Evolutionary conservation across 352 stramenopile genomes (phyloP).

Genomic region (Pythium guiyangense): DNA sequence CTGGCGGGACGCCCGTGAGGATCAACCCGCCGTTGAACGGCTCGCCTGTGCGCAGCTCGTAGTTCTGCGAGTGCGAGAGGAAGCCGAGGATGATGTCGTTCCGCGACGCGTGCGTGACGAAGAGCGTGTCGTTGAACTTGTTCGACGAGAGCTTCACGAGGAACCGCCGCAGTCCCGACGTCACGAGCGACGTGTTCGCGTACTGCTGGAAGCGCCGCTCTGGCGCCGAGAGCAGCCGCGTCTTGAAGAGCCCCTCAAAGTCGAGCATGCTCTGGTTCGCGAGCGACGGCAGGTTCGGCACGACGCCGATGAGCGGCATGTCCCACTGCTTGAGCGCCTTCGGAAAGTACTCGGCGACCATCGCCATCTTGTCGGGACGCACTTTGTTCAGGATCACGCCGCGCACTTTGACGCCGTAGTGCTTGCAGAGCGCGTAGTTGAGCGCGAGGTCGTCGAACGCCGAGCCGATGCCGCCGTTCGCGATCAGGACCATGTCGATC

Average conservation of each 20-base stretch:
- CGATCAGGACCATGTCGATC: constrained; percentile 93
- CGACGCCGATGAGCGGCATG: constrained; percentile 77
- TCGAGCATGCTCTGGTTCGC: constrained; percentile 84
- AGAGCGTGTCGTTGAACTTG: constrained; percentile 76
- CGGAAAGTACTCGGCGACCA: constrained; percentile 85
- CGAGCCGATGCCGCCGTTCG: constrained; percentile 94
- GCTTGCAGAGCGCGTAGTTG: constrained; percentile 91
- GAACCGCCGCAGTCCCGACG: constrained; percentile 79
- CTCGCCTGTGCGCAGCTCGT: constrained; percentile 54
- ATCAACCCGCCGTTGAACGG: constrained; percentile 87
- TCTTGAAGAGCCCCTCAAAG: constrained; percentile 86
- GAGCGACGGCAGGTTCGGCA: constrained; percentile 76
- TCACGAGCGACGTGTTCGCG: constrained; percentile 75
- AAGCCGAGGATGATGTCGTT: constrained; percentile 91
- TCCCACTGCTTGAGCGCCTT: constrained; percentile 80
- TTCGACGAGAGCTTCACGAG: constrained; percentile 75
- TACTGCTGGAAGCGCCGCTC: constrained; percentile 75
- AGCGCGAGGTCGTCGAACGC: constrained; percentile 93
- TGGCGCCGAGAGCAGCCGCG: constrained; percentile 44
- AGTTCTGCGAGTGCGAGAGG: constrained; percentile 74
- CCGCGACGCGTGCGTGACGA: constrained; percentile 86
- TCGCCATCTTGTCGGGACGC: constrained; percentile 66
- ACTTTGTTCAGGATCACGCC: constrained; percentile 98
- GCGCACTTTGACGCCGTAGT: constrained; percentile 91
- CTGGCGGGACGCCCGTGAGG: constrained; percentile 73